Base-by-base conservation (phyloP, 2,329 filamentous ascomycete genomes). In the Amauroascus verrucosus region DNA sequence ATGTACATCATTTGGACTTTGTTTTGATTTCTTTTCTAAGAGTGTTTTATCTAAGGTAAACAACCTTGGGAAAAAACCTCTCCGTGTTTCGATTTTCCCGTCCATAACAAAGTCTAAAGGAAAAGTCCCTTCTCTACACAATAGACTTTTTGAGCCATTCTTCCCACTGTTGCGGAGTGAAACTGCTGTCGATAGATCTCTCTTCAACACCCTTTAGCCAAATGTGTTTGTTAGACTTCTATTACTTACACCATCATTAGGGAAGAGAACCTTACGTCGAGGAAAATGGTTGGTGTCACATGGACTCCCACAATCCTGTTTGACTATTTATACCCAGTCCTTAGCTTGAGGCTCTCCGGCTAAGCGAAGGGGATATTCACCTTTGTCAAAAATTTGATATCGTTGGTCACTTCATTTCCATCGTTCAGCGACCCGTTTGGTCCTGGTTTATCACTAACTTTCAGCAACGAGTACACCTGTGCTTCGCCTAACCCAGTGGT, bases 231-330 rank as follows among this genome's bases (percentile, higher is more conserved):
- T 68, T 60, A 66, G 59, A 18, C 4, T 24, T 14, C 9, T 26
- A 35, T 38, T 38, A 14, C 14, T 16, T 7, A 22, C 14, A 13
- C 35, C 28, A 26, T n/a, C 16, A n/a, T 20, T 13, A 16, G 41
- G 32, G 18, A 22, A 32, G 37, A 45, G 8, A n/a, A 40, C 7
- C 58, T 60, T 52, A 59, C 89, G 69, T 97, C 83, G 67, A 94
- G 90, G 48, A 95, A 76, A 18, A 91, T 88, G 0, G 90, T 96
- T 1, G 91, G 91, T 40, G 88, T 91, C 38, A 96, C 88, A 73
- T 97, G 91, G 41, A 95, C 81, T 11, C 90, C 86, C 7, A 86
- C 79, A 60, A 93, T 71, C 41, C 91, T 76, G 62, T 87, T 77
- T 47, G 71, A 70, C 72, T 77, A 61, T 51, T 38, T 48, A 37